Percentiles rank a stretch among this genome's conserved stretches.
phyloP scores from a whole-genome alignment of 2,329 filamentous ascomycete species.

The Corinectria fuckeliana region DNA sequence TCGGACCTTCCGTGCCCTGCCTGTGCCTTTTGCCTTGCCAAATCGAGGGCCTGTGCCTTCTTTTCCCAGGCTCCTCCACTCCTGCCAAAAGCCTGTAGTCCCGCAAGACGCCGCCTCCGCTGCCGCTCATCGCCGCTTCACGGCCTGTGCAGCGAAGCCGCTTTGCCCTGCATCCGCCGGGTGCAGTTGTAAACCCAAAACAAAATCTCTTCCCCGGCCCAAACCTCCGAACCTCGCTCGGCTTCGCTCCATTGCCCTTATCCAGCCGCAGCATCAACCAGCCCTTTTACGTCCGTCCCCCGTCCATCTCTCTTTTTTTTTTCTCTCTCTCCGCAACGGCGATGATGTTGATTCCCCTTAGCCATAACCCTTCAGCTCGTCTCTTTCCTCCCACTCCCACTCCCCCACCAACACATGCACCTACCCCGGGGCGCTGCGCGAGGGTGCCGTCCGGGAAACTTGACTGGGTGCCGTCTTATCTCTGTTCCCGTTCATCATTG shows the following conservation, averaged over 20 bases:
- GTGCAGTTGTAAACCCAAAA: too few relatives aligned
- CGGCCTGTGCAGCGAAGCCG: too few relatives aligned
- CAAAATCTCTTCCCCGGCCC: not conserved
- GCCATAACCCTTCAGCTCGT: not conserved
- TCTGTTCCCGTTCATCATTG: slow-evolving; percentile 20
- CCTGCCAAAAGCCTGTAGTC: not conserved
- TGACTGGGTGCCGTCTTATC: slow-evolving; percentile 18
- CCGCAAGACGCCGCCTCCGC: not conserved
- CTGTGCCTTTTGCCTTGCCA: not conserved
- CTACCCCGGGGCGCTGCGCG: slow-evolving; percentile 20
- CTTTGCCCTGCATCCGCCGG: not conserved
- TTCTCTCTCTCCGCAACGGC: not conserved
- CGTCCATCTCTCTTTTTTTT: not conserved
- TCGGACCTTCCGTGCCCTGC: slow-evolving; percentile 13
- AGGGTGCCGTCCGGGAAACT: slow-evolving; percentile 3
- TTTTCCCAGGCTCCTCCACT: not conserved
- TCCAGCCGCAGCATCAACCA: not conserved
- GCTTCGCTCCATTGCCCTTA: slow-evolving; percentile 10
- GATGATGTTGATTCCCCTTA: slow-evolving; percentile 12
- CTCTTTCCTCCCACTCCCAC: slow-evolving; percentile 4
- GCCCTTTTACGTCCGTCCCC: not conserved
- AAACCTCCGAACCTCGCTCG: slow-evolving; percentile 15
- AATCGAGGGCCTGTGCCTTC: not conserved
- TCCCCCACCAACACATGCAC: not conserved
- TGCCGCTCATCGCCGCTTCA: not conserved